Evolutionary conservation across 352 stramenopile genomes (phyloP).

Genomic region (Phytophthora parvispora): DNA sequence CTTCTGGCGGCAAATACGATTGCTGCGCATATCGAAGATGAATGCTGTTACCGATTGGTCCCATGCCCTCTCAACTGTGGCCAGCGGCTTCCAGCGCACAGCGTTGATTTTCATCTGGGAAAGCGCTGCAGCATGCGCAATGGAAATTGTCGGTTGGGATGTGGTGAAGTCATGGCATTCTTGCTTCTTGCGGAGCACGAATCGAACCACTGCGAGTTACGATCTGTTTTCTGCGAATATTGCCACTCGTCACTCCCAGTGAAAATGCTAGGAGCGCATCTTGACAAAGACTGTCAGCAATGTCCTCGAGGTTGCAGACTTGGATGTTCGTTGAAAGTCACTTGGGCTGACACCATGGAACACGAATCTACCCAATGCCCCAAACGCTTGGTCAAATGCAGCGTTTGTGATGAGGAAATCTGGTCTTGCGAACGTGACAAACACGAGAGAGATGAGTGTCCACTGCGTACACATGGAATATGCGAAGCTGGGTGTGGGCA

Average conservation of each 20-base stretch:
- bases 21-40: constrained; percentile 34
- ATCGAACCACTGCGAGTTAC: constrained; percentile 47
- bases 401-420: constrained; percentile 50
- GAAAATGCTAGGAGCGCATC: constrained; percentile 41
- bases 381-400: constrained; percentile 75
- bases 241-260: constrained; percentile 50
- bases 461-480: constrained; percentile 52
- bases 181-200: constrained; percentile 62
- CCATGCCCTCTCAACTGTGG: constrained; percentile 74
- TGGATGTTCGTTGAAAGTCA: constrained; percentile 45
- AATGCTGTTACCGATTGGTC: constrained; percentile 64
- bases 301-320: constrained; percentile 61
- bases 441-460: constrained; percentile 61
- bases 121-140: constrained; percentile 79
- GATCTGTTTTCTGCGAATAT: constrained; percentile 62
- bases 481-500: constrained; percentile 63
- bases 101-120: constrained; percentile 48
- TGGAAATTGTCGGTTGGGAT: constrained; percentile 63
- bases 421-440: constrained; percentile 54
- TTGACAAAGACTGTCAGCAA: constrained; percentile 44
- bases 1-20: constrained; percentile 6
- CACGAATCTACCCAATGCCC: constrained; percentile 63
- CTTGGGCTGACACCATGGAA: constrained; percentile 16
- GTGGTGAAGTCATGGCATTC: constrained; percentile 58
- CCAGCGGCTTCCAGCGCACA: constrained; percentile 56